Evolutionary conservation across 176 grass and related monocot genomes (phyloP), one percentile per base, ranked within the genome.

Genomic region (Zoysia japonica): DNA sequence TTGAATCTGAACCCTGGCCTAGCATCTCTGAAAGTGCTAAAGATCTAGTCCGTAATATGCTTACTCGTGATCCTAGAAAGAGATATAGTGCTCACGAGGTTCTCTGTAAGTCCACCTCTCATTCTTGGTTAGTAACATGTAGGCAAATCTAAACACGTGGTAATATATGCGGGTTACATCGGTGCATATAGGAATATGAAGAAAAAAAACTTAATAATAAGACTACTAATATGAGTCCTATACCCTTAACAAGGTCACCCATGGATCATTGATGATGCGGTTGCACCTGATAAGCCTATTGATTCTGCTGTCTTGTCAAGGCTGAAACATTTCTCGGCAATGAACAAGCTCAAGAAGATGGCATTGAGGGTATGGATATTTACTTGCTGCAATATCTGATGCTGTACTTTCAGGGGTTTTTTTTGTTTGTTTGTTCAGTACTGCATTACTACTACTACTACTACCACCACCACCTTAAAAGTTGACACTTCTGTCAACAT

Each of bases 291-390:
- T 88, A 96, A 84, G 64, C 96, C 96, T 74, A 90, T 99, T 17
- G 96, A 99, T 92, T 98, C 92, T 84, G 95, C 95, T 83, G 95
- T 98, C 88, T 78, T 98, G 79, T 98, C 95, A 79, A 91, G 95
- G 55, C 71, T 98, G 74, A 98, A 98, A 43, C 95, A 98, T 69
- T 98, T 98, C 78, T 92, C 95, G n/a, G 95, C 95, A 51, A 94
- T 94, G 92, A 98, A 98, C 87, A 98, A 98, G 75, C 95, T 98
- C 14, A 99, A 99, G 80, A 99, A 99, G 76, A 96, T 99, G 90
- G 96, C 96, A 84, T 88, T 99, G 81, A 83, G 92, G 90, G 96
- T 99, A 93, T 70, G 60, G 0, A 69, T 14, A 17, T 28, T 28
- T 28, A 71, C 71, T 72, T 72, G 52, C 66, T 71, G 4, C 36